Percentiles rank a stretch among this genome's conserved stretches.
Conservation (phyloP, 2,329 filamentous ascomycete species). For the Cercospora nicotianae region DNA sequence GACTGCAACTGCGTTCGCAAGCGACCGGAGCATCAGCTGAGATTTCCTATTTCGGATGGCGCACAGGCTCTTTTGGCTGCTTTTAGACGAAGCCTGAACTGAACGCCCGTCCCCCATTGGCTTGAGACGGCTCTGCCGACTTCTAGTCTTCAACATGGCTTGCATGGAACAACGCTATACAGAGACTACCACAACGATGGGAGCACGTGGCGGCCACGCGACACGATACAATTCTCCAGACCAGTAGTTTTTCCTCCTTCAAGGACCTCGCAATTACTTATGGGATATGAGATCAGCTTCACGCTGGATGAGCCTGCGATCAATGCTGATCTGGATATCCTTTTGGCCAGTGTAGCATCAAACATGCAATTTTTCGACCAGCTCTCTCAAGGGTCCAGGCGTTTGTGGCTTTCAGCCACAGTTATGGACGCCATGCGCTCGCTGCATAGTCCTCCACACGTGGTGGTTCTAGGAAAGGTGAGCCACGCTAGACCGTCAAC, state of each 20-base stretch:
- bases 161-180: neutral
- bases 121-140: neutral
- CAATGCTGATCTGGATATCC: neutral
- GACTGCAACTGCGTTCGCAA: neutral
- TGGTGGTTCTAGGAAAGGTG: neutral
- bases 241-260: neutral
- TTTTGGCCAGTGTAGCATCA: neutral
- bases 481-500: neutral
- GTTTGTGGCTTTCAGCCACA: constrained; percentile 3
- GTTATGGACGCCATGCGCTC: neutral
- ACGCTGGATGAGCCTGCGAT: neutral
- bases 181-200: neutral
- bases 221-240: neutral
- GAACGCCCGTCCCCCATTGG: neutral
- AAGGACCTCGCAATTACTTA: neutral
- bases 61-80: neutral
- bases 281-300: neutral
- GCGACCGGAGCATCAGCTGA: neutral
- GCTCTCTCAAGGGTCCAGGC: neutral
- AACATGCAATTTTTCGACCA: neutral
- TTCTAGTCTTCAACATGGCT: neutral
- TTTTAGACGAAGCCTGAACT: neutral
- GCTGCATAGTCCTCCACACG: neutral
- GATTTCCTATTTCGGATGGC: neutral
- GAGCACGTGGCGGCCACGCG: neutral